Evolutionary conservation across 257 asterid species (phyloP), one percentile per base, ranked within the genome.

Genomic region (Ilex aquifolium): DNA sequence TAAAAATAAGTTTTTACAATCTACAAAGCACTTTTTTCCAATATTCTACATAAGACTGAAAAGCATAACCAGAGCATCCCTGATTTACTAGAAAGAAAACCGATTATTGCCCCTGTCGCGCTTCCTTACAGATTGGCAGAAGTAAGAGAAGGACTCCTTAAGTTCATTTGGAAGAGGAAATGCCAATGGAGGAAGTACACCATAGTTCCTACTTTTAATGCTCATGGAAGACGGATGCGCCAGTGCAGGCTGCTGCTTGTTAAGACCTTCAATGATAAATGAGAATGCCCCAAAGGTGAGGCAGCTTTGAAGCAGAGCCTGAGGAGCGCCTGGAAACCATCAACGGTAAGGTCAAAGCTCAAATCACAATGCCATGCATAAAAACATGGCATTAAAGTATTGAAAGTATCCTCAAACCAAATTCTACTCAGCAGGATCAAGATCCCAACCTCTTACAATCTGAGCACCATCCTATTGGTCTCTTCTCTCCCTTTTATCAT

Each of bases 201-300:
- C 77, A 40, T 29, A 50, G 56, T 72, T 87, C 36, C 75, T 72
- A 65, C 67, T 74, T 44, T 60, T 66, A 62, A 61, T 59, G 44
- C 67, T 68, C 58, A 42, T 32, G 21, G 80, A 60, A 40, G 72
- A 62, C 32, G 90, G 66, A 60, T 66, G 74, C 30, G 99, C 99
- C 70, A 90, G 84, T 11, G 97, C 99, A 1, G 95, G 85, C 61
- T 85, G 96, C 74, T 75, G 95, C 73, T 87, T 87, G 95, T 92
- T 87, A 46, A 89, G 82, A 52, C 94, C 94, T 74, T 90, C 99
- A 2, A 93, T 80, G 72, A 90, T 74, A 65, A 90, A 93, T 2
- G 96, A 93, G 85, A 93, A 87, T 14, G 97, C 97, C 56, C 97
- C 99, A 60, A 89, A 85, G 9, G 96, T 93, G 62, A 90, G 73